phyloP scores from a whole-genome alignment of 176 grass and related monocot species.

The Stipa capillata region DNA sequence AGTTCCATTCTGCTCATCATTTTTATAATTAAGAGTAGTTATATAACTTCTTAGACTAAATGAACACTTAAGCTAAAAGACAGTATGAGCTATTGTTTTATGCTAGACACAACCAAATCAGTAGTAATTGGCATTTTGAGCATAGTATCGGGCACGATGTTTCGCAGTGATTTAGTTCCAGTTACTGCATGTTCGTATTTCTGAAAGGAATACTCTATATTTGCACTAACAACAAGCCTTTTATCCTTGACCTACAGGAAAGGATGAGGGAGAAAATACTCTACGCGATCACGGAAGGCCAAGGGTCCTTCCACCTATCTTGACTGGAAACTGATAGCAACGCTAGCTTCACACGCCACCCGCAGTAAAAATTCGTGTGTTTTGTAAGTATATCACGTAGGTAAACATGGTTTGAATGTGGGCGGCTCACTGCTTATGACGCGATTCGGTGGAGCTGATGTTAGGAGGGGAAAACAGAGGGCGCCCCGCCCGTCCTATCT shows the following conservation, averaged over 20 bases:
- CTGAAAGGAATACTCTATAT: neutral
- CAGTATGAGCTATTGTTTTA: neutral
- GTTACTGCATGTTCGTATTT: neutral
- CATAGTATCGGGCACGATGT: neutral
- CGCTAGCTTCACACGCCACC: neutral
- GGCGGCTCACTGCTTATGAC: constrained; percentile 7
- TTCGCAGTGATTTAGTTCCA: neutral
- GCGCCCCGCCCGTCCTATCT: neutral
- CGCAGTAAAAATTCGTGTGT: neutral
- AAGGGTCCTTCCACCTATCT: constrained; percentile 76
- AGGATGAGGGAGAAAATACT: constrained; percentile 56
- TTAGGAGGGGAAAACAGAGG: constrained; percentile 4
- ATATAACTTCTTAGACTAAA: neutral
- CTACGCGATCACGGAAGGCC: constrained; percentile 70
- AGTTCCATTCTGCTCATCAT: neutral
- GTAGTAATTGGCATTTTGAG: neutral
- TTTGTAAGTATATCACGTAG: constrained; percentile 37
- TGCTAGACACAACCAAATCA: neutral
- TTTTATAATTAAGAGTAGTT: neutral
- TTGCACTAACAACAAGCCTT: neutral
- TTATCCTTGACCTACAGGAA: constrained; percentile 38
- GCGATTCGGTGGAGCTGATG: constrained; percentile 31
- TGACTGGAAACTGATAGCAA: constrained; percentile 8
- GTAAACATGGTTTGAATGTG: constrained; percentile 23
- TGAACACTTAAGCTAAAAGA: neutral